These are phyloP conservation scores for Piromyces sp. DNA, from an alignment of 192 early-diverging fungal genomes.

Conservation along the genomic window DNA sequence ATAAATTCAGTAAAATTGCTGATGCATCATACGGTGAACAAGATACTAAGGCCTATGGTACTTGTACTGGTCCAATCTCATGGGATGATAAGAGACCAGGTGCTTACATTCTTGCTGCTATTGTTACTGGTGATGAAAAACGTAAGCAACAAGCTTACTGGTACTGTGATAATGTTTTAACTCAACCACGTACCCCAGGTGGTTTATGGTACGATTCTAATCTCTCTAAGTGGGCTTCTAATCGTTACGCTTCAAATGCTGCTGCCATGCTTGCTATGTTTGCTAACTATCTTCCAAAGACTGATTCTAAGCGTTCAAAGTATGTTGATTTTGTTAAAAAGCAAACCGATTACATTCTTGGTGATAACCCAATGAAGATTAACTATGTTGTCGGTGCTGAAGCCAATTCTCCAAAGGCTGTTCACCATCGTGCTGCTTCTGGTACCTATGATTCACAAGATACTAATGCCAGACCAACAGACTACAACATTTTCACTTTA, in stretches of 20 bases:
- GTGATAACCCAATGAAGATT: conserved; percentile 27
- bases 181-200: conserved; percentile 8
- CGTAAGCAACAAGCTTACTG: conserved; percentile 15
- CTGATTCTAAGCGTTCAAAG: not conserved
- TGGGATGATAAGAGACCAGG: conserved; percentile 30
- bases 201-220: conserved; percentile 1
- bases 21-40: conserved; percentile 9
- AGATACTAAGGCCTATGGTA: conserved; percentile 10
- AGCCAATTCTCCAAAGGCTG: conserved; percentile 34
- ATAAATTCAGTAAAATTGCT: conserved; percentile 10
- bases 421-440: conserved; percentile 36
- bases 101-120: conserved; percentile 27
- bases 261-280: not conserved
- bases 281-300: not conserved
- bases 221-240: not conserved
- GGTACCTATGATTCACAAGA: conserved; percentile 15
- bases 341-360: conserved; percentile 33
- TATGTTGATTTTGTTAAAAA: not conserved
- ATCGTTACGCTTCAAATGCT: not conserved
- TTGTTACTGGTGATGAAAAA: conserved; percentile 10
- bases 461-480: conserved; percentile 5
- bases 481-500: conserved; percentile 14
- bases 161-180: conserved; percentile 18
- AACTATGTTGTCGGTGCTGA: conserved; percentile 39
- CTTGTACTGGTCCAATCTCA: not conserved